Base-by-base conservation (phyloP, 495 filamentous ascomycete species). In the Penicillium waksmanii region DNA sequence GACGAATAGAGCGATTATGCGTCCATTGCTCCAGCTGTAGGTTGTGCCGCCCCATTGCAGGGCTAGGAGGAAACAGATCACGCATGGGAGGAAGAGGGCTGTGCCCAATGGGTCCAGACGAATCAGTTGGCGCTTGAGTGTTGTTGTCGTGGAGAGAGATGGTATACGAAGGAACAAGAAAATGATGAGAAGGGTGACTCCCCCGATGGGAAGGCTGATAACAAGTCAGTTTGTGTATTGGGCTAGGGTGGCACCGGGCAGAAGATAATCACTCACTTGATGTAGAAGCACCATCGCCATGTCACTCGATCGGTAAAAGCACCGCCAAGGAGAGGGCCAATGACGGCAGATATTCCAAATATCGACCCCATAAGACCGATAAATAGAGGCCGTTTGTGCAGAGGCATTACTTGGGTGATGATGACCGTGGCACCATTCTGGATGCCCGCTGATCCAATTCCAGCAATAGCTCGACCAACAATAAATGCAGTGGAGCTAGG, bases 401-500 rank as follows among this genome's bases (percentile, higher is more conserved):
- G 74, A 0, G 85, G 85, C 0, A 87, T 70, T 50, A 86, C 74
- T 33, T 78, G 76, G 40, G 84, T 77, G 61, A 87, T 80, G 58
- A 87, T 82, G 47, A 86, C 62, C 57, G 81, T 80, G 12, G 73
- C 69, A 0, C 83, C 83, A 1, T 73, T 77, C 55, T 82, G 82
- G 31, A 85, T 68, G 0, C 83, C 83, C 0, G 82, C 78, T 0
- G 80, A 77, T 1, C 83, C 82, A 27, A 80, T 51, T 57, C 82
- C 83, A 70, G 77, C 82, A 62, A 76, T 69, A 3, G 72, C 73
- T 17, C 73, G 67, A 1, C 91, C 91, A 48, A 92, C 66, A 60
- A 95, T 94, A 50, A 96, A 82, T 6, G 83, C 81, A 0, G 80
- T 77, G 15, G 87, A 91, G 44, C 74, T 87, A 1, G 88, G 87